Conservation (phyloP, 331 rosid genomes). For the Dryas integrifolia region DNA sequence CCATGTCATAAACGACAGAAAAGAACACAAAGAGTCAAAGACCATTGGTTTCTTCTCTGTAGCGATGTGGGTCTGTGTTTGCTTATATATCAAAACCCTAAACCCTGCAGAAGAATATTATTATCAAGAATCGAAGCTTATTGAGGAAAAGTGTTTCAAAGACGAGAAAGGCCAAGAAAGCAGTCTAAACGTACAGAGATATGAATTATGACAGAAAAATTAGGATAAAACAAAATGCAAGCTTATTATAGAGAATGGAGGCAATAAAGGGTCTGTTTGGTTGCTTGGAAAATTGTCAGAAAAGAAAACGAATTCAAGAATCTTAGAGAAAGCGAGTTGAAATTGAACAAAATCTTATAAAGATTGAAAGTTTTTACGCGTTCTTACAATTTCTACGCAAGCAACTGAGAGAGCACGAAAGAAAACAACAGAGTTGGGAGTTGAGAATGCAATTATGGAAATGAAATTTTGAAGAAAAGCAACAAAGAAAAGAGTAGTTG, state of each 20-base stretch:
- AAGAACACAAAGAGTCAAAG: background rate
- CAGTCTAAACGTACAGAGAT: too few species aligned
- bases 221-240: background rate
- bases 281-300: slow-evolving; percentile 6
- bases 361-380: background rate
- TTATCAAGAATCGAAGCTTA: background rate
- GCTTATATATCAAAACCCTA: background rate
- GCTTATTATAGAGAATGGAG: background rate
- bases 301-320: slow-evolving; percentile 2
- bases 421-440: slow-evolving; percentile 4
- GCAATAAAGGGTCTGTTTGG: background rate
- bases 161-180: background rate
- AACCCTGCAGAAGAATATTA: background rate
- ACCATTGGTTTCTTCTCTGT: too few species aligned
- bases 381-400: slow-evolving; percentile 12
- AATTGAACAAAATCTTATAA: background rate
- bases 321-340: slow-evolving; percentile 5
- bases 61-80: too few species aligned
- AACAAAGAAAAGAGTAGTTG: background rate
- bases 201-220: background rate
- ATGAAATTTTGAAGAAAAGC: background rate
- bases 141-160: background rate
- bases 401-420: slow-evolving; percentile 3
- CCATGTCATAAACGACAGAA: background rate
- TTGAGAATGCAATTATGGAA: background rate